Evolutionary conservation across 805 yeast genomes (phyloP).

Genomic region (Kluyveromyces aestuarii): DNA sequence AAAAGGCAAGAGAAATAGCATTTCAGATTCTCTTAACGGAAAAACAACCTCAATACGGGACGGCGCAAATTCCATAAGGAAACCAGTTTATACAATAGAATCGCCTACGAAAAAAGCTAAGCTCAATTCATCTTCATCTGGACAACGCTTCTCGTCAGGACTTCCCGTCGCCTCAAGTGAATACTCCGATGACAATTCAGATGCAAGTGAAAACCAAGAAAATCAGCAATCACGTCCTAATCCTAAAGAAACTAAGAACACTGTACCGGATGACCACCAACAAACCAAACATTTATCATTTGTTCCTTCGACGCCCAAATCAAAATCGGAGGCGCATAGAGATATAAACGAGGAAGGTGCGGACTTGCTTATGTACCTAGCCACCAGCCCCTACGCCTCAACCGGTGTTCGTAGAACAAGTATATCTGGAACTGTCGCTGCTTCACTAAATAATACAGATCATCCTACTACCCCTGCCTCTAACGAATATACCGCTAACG

Average conservation of each 20-base stretch:
- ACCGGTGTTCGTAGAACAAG: constrained; percentile 1
- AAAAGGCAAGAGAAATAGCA: neutral
- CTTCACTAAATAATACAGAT: neutral
- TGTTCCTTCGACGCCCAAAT: constrained; percentile 10
- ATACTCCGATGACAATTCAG: no score
- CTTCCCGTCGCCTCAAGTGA: neutral
- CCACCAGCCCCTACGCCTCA: constrained; percentile 26
- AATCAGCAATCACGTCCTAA: no score
- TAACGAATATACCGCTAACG: constrained; percentile 1
- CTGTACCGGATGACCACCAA: neutral
- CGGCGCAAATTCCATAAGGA: neutral
- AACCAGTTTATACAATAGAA: neutral
- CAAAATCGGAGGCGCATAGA: constrained; percentile 1
- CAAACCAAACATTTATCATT: constrained; percentile 4
- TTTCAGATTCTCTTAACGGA: neutral
- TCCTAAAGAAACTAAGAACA: neutral
- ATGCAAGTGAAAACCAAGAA: no score
- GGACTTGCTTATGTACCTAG: constrained; percentile 28
- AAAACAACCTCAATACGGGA: neutral
- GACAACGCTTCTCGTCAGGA: neutral
- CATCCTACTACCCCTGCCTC: constrained; percentile 24
- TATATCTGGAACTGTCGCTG: neutral
- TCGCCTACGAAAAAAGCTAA: neutral
- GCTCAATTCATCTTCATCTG: neutral
- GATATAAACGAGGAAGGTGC: constrained; percentile 25